phyloP scores from a whole-genome alignment of 2,329 filamentous ascomycete species.

The Clarireedia homoeocarpa region DNA sequence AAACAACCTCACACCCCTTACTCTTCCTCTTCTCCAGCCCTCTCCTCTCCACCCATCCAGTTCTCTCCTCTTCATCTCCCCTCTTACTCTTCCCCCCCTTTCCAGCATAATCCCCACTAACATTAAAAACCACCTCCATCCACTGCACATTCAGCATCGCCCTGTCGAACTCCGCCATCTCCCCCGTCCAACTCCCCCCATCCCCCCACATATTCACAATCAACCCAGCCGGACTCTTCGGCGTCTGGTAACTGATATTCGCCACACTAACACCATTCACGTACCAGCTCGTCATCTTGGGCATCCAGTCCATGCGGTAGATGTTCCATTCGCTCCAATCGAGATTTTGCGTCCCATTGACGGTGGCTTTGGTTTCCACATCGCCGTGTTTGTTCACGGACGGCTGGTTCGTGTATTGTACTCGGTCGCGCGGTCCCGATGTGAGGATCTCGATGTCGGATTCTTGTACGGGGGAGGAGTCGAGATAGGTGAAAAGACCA shows the following conservation, averaged over 20 bases:
- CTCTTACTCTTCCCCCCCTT: slow-evolving; percentile 10
- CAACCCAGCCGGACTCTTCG: slow-evolving; percentile 20
- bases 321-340: slow-evolving; percentile 26
- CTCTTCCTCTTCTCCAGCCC: slow-evolving; percentile 19
- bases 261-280: slow-evolving; percentile 24
- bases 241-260: slow-evolving; percentile 24
- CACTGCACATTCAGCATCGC: slow-evolving; percentile 28
- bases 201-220: slow-evolving; percentile 29
- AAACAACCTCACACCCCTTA: slow-evolving; percentile 23
- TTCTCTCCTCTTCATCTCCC: neutral
- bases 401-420: slow-evolving; percentile 29
- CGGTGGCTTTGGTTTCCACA: slow-evolving; percentile 15
- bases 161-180: slow-evolving; percentile 22
- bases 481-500: slow-evolving; percentile 27
- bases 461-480: slow-evolving; percentile 21
- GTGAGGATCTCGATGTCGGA: slow-evolving; percentile 29
- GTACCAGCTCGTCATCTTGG: slow-evolving; percentile 24
- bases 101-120: slow-evolving; percentile 17
- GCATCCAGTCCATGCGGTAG: slow-evolving; percentile 29
- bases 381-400: slow-evolving; percentile 18
- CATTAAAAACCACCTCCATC: slow-evolving; percentile 28
- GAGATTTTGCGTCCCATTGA: slow-evolving; percentile 16
- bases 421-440: slow-evolving; percentile 17
- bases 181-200: slow-evolving; percentile 27
- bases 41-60: slow-evolving; percentile 9